Percentiles rank a stretch among this genome's conserved stretches.
Evolutionary conservation across 257 asterid genomes (phyloP).

Genomic region (Rehmannia glutinosa): DNA sequence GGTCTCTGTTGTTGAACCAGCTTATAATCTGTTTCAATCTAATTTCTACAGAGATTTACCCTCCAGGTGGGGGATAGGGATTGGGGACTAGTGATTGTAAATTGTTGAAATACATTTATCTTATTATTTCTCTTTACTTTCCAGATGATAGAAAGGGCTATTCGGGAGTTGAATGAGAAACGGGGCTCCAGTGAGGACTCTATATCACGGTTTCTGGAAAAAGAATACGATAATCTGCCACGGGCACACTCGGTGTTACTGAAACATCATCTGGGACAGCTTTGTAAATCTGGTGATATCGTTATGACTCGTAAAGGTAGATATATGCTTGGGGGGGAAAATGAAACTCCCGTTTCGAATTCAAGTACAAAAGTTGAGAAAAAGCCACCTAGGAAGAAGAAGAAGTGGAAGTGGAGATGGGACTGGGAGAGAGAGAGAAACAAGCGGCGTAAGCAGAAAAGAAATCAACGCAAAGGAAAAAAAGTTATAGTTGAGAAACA

Average conservation of each 20-base stretch:
- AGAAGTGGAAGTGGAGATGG: conserved; percentile 21
- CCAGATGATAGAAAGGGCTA: conserved; percentile 61
- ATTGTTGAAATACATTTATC: not conserved
- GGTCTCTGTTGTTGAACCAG: too few species aligned
- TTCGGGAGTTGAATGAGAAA: conserved; percentile 42
- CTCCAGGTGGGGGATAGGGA: too few species aligned
- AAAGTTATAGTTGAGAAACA: not conserved
- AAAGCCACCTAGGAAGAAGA: conserved; percentile 28
- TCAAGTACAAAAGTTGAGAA: conserved; percentile 18
- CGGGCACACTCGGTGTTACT: conserved; percentile 46
- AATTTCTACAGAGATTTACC: too few species aligned
- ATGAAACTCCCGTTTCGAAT: not conserved
- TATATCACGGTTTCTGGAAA: conserved; percentile 40
- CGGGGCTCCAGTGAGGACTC: conserved; percentile 50
- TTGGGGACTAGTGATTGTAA: too few species aligned
- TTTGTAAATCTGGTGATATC: conserved; percentile 35
- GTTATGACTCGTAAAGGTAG: conserved; percentile 21
- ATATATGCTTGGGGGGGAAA: conserved; percentile 29
- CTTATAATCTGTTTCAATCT: too few species aligned
- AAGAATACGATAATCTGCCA: conserved; percentile 42
- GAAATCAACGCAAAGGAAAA: conserved; percentile 1
- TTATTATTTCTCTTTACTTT: not conserved
- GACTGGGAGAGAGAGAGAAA: conserved; percentile 24
- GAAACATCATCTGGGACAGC: conserved; percentile 43
- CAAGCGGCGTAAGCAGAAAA: conserved; percentile 17